A percentile compares a stretch with the other conserved stretches of the same genome.
These are phyloP conservation scores for Saturnispora hagleri DNA, from an alignment of 805 yeast species.

Conservation along the genomic window DNA sequence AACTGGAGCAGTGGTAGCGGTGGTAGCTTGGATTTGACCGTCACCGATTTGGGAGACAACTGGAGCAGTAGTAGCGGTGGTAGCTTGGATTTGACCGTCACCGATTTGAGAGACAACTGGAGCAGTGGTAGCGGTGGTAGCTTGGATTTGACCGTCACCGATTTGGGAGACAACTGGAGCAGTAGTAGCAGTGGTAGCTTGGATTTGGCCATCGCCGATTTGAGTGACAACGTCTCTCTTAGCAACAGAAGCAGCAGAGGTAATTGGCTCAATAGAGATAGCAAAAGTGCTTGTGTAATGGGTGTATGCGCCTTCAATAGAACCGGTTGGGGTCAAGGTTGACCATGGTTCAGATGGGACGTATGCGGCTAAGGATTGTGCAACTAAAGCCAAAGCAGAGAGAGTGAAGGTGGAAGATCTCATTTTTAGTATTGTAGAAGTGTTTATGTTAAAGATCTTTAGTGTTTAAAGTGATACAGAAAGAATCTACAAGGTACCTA, in stretches of 20 bases:
- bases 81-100: slow-evolving; percentile 55
- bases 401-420: slow-evolving; percentile 14
- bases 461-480: slow-evolving; percentile 1
- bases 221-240: slow-evolving; percentile 26
- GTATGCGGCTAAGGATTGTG: slow-evolving; percentile 47
- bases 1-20: background rate
- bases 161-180: slow-evolving; percentile 28
- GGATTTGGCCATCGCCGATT: slow-evolving; percentile 41
- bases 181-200: slow-evolving; percentile 22
- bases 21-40: background rate
- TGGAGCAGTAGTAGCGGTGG: slow-evolving; percentile 24
- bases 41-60: background rate
- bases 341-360: slow-evolving; percentile 63
- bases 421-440: slow-evolving; percentile 5
- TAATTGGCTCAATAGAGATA: slow-evolving; percentile 54
- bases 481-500: background rate
- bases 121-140: slow-evolving; percentile 18
- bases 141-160: slow-evolving; percentile 38
- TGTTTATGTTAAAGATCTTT: background rate
- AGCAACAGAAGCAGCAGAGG: slow-evolving; percentile 11
- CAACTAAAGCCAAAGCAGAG: slow-evolving; percentile 35
- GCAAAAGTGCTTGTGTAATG: slow-evolving; percentile 57
- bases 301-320: slow-evolving; percentile 38
- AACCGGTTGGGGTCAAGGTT: slow-evolving; percentile 55
- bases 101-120: slow-evolving; percentile 26